Base-by-base conservation (phyloP, 129 eudicot species). In the Kitagawia praeruptora region DNA sequence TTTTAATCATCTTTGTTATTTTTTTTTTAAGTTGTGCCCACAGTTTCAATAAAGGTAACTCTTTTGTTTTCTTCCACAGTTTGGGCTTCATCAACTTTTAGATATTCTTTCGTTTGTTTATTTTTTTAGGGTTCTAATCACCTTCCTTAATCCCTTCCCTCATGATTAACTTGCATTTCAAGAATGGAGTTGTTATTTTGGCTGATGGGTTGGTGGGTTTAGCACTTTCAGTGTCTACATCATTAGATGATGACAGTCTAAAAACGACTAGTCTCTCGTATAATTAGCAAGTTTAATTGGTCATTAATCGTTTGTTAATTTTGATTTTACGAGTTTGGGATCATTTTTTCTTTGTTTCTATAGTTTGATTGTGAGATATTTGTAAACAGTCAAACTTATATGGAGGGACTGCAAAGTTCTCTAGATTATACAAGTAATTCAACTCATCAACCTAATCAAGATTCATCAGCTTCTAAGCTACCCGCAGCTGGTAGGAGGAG, bases 331-430 rank as follows among this genome's bases (percentile, higher is more conserved):
- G 69, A 61, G 34, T n/a, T 61, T 61, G 34, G 10, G 69, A 61
- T 7, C 21, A 67, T 67, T 67, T 12, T 4, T 34, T 14, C 23
- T 31, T 28, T 1, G 23, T 31, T 31, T 16, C 23, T 31, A 5
- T 42, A 64, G 48, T 12, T 48, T 74, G 42, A 41, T 73, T 31
- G 49, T 64, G 49, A 77, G 44, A 45, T 73, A 42, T 67, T 47
- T 79, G 81, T 81, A 64, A 73, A 70, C 34, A 86, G 75, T 80
- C 48, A 76, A 80, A 41, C 70, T 78, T 51, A 45, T 53, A 89
- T 88, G 93, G 90, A 87, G 80, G 77, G 79, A 73, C 45, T 74
- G 31, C 81, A 81, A 49, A 70, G 72, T 34, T 54, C 88, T 54
- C 77, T 63, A 39, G 78, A 71, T 64, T 81, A 77, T 21, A 77